A percentile compares a stretch with the other conserved stretches of the same genome.
These are phyloP conservation scores for Astragalus membranaceus DNA, from an alignment of 306 rosid species.

Conservation along the genomic window DNA sequence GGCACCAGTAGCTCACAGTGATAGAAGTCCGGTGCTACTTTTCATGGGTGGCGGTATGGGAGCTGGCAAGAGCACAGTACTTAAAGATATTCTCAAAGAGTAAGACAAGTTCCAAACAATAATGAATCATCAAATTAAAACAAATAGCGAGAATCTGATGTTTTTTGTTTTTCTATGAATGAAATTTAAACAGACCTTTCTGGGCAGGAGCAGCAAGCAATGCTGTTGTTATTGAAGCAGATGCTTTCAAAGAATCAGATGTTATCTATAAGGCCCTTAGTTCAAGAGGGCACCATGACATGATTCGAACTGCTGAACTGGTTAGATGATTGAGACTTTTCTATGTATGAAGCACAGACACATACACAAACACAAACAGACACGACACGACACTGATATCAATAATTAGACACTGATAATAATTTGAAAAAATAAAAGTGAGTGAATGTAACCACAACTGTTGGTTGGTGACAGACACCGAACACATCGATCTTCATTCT, in stretches of 20 bases:
- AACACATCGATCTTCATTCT: too few relatives aligned
- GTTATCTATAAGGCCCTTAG: conserved; percentile 88
- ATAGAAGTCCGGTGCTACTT: conserved; percentile 91
- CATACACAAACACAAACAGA: too few relatives aligned
- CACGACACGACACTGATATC: too few relatives aligned
- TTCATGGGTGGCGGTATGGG: conserved; percentile 99
- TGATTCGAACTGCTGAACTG: conserved; percentile 93
- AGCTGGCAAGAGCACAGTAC: conserved; percentile 96
- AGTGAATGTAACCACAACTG: too few relatives aligned
- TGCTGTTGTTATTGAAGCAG: conserved; percentile 90
- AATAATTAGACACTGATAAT: too few relatives aligned
- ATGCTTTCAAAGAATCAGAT: conserved; percentile 96
- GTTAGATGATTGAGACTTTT: conserved; percentile 30
- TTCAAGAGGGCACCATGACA: conserved; percentile 80
- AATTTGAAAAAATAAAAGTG: too few relatives aligned
- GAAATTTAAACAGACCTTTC: conserved; percentile 63
- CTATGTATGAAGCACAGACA: not conserved
- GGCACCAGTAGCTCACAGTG: conserved; percentile 93
- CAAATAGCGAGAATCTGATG: conserved; percentile 13
- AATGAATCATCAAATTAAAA: not conserved
- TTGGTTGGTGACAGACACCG: too few relatives aligned
- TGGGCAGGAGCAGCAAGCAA: conserved; percentile 87
- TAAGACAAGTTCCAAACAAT: conserved; percentile 24
- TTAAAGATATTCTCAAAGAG: conserved; percentile 97
- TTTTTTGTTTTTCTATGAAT: conserved; percentile 8